Percentiles rank a stretch among this genome's conserved stretches.
Conservation (phyloP, 495 filamentous ascomycete species). For the Aspergillus nidulans region DNA sequence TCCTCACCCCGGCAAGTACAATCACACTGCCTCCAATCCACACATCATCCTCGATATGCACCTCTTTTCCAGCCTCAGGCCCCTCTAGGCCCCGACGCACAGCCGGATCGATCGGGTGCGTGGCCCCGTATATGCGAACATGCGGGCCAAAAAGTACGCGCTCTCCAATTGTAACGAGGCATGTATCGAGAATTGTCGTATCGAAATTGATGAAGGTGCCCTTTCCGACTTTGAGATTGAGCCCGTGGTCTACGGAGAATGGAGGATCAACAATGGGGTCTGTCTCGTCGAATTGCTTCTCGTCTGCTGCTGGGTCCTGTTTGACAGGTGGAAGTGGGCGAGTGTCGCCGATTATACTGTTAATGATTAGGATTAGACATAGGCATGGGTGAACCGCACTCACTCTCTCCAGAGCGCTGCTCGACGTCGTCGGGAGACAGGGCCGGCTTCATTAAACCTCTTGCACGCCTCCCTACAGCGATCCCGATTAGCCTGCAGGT, state of each 20-base stretch:
- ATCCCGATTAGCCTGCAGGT: conserved; percentile 50
- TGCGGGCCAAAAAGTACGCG: conserved; percentile 75
- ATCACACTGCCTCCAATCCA: conserved; percentile 74
- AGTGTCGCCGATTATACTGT: conserved; percentile 53
- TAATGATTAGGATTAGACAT: background rate
- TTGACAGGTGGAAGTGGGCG: conserved; percentile 56
- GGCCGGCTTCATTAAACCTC: conserved; percentile 55
- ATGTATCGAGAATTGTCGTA: conserved; percentile 70
- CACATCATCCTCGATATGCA: conserved; percentile 76
- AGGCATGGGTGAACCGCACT: conserved; percentile 17
- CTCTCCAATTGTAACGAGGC: conserved; percentile 66
- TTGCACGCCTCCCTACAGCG: conserved; percentile 55
- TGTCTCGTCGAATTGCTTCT: conserved; percentile 47
- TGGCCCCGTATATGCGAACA: conserved; percentile 61
- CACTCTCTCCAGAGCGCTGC: conserved; percentile 71
- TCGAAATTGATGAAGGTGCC: conserved; percentile 72
- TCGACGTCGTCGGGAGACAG: conserved; percentile 47
- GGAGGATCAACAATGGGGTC: conserved; percentile 65
- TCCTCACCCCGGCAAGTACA: conserved; percentile 65
- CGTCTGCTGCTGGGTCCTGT: conserved; percentile 51
- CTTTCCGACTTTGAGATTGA: conserved; percentile 61
- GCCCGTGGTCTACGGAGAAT: conserved; percentile 69
- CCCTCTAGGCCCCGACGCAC: conserved; percentile 65
- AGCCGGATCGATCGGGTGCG: conserved; percentile 67
- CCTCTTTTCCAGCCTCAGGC: conserved; percentile 68